A percentile compares a stretch with the other conserved stretches of the same genome.
Conservation (phyloP, 163 green algal genomes). For the Prototheca cutis region DNA sequence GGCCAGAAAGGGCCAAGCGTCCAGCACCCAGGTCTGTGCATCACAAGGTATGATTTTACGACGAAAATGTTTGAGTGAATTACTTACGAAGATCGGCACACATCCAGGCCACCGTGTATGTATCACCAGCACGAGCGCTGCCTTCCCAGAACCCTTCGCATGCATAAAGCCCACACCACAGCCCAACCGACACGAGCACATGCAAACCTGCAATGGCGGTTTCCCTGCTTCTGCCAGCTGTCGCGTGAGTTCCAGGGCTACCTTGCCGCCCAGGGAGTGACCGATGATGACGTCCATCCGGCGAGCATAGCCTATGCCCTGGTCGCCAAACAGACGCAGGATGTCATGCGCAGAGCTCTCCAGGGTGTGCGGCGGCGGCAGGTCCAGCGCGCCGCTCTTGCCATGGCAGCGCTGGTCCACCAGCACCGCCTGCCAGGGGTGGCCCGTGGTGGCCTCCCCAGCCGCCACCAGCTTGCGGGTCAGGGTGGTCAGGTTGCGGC, state of each 20-base stretch:
- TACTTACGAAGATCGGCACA: too few relatives aligned
- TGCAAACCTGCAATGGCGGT: not conserved
- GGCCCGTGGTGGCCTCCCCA: slow-evolving; percentile 15
- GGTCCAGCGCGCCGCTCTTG: slow-evolving; percentile 6
- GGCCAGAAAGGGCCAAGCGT: slow-evolving; percentile 40
- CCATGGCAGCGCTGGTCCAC: slow-evolving; percentile 62
- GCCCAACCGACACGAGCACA: too few relatives aligned
- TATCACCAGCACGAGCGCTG: too few relatives aligned
- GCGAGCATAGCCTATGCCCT: not conserved
- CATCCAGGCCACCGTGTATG: too few relatives aligned
- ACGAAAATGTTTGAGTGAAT: too few relatives aligned
- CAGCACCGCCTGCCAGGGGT: slow-evolving; percentile 34
- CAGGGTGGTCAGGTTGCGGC: slow-evolving; percentile 32
- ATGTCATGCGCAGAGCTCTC: slow-evolving; percentile 49
- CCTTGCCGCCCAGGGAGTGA: slow-evolving; percentile 73
- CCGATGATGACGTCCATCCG: slow-evolving; percentile 44
- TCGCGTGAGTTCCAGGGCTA: slow-evolving; percentile 43
- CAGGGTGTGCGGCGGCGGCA: slow-evolving; percentile 53
- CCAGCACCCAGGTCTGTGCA: slow-evolving; percentile 66
- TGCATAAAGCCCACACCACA: too few relatives aligned
- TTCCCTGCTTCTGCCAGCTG: slow-evolving; percentile 10
- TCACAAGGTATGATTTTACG: too few relatives aligned
- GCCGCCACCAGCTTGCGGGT: slow-evolving; percentile 17
- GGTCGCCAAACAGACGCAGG: slow-evolving; percentile 17
- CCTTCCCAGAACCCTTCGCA: too few relatives aligned